Base-by-base conservation (phyloP, 805 yeast species). In the Saccharomycopsis oosterbeekiorum region DNA sequence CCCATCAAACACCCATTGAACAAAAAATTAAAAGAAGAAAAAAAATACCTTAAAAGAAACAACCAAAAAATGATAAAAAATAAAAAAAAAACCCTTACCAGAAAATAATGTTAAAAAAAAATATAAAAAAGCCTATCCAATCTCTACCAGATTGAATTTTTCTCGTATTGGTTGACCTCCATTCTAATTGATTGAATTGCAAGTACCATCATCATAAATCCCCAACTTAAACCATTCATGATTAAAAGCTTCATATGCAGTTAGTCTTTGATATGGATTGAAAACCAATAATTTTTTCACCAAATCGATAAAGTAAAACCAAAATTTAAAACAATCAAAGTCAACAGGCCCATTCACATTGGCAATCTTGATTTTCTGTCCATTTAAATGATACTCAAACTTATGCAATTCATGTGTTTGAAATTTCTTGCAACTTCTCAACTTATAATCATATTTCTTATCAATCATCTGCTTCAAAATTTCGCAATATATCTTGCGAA, bases 211-310 rank as follows among this genome's bases (percentile, higher is more conserved):
- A 71, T 82, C 87, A 65, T 77, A 71, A 57, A 83, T 78, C 34
- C 86, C 86, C 62, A 78, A 76, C 65, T 79, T 77, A 71, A 96
- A 85, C 88, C 97, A 94, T 56, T 89, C 90, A 71, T 89, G 96
- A 62, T 79, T 78, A 66, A 89, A 76, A 0, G 96, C 94, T 65
- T 86, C 86, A 62, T 79, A 80, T 4, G 93, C 96, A 1, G 89
- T 82, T 59, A 88, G 83, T 66, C 96, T 76, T 68, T 84, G 78
- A 1, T 77, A 70, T 1, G 96, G 96, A 68, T 89, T 89, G 67
- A 85, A 85, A 36, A 80, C 84, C 64, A 89, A 81, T 68, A 89
- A 77, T 66, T 79, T 80, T 63, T 79, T 80, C 65, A 88, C 75
- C 66, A 89, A 76, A 71, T 89, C 96, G 58, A 79, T 74, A 71